Evolutionary conservation across 2,329 filamentous ascomycete species (phyloP).

Genomic region (Arthroderma uncinatum): DNA sequence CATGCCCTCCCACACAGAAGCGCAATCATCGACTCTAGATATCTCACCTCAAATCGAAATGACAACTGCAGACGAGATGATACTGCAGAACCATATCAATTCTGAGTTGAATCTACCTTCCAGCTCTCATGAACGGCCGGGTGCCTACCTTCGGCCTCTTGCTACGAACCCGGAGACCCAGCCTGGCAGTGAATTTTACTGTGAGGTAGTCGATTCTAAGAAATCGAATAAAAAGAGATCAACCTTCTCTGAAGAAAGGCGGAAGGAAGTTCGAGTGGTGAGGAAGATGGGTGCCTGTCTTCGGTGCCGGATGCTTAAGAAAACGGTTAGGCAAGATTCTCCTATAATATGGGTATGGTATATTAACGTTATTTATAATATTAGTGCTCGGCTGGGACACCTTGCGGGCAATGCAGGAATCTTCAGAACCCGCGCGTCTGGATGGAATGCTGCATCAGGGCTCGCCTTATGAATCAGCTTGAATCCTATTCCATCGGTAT

Average conservation of each 20-base stretch:
- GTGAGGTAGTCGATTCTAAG: constrained; percentile 19
- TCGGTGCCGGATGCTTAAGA: constrained; percentile 54
- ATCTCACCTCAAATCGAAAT: neutral
- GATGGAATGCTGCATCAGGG: constrained; percentile 50
- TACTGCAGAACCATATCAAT: neutral
- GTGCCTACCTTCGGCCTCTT: constrained; percentile 32
- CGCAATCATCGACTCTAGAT: constrained; percentile 20
- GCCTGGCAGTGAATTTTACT: constrained; percentile 26
- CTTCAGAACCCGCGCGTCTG: constrained; percentile 51
- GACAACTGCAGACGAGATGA: neutral
- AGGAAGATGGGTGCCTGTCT: constrained; percentile 51
- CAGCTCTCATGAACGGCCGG: neutral
- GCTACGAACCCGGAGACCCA: constrained; percentile 34
- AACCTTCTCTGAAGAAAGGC: constrained; percentile 45
- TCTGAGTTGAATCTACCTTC: neutral
- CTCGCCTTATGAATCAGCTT: constrained; percentile 48
- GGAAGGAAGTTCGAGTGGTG: constrained; percentile 49
- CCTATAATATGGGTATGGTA: neutral
- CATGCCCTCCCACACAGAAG: neutral
- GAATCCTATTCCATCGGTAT: constrained; percentile 45
- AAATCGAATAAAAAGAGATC: constrained; percentile 40
- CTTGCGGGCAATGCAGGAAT: constrained; percentile 47
- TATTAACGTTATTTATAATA: neutral
- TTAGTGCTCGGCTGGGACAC: constrained; percentile 48
- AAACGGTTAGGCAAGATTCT: constrained; percentile 34